Conservation (phyloP, 306 rosid species). For the Rosa persica region DNA sequence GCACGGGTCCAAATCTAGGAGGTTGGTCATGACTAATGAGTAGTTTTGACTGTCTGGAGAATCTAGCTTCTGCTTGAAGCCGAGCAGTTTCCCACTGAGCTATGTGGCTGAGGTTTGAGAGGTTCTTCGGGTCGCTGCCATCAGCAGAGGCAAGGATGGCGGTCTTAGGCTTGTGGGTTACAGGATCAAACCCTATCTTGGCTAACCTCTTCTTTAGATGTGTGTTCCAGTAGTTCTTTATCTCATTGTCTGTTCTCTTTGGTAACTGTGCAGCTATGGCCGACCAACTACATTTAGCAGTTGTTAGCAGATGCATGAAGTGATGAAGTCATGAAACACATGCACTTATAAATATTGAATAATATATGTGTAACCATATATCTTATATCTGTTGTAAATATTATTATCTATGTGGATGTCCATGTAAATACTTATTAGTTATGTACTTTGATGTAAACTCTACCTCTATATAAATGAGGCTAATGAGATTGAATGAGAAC, state of each 20-base stretch:
- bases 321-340: not conserved
- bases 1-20: not conserved
- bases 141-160: slow-evolving; percentile 6
- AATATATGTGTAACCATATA: too few relatives aligned
- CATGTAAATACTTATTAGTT: too few relatives aligned
- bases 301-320: not conserved
- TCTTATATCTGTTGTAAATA: too few relatives aligned
- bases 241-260: not conserved
- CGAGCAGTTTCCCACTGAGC: slow-evolving; percentile 27
- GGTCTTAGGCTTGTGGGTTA: slow-evolving; percentile 22
- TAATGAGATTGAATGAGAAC: too few relatives aligned
- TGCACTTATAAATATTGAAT: not conserved
- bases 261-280: slow-evolving; percentile 1
- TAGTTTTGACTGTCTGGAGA: slow-evolving; percentile 6
- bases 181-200: slow-evolving; percentile 22
- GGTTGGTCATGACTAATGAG: not conserved
- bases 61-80: slow-evolving; percentile 25
- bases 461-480: too few relatives aligned
- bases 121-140: slow-evolving; percentile 1
- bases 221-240: not conserved
- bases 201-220: slow-evolving; percentile 18
- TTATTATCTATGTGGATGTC: too few relatives aligned
- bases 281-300: slow-evolving; percentile 10
- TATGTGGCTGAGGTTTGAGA: slow-evolving; percentile 23
- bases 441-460: too few relatives aligned